These are phyloP conservation scores for Pseudocercospora cruenta DNA, from an alignment of 2,329 filamentous ascomycete species.

Conservation along the genomic window DNA sequence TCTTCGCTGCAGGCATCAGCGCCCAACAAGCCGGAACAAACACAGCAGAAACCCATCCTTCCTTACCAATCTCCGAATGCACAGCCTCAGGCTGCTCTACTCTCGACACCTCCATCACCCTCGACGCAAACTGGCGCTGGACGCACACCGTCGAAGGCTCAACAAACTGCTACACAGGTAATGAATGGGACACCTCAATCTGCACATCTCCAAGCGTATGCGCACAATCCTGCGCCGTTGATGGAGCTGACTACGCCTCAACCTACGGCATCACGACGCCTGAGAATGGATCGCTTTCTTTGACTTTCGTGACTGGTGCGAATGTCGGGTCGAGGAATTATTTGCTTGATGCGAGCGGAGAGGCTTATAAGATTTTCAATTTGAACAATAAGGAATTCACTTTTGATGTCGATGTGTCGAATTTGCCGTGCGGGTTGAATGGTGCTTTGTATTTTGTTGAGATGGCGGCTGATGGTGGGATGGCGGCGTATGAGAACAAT, in stretches of 20 bases:
- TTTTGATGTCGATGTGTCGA: constrained; percentile 72
- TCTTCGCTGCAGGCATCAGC: constrained; percentile 8
- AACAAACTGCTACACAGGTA: constrained; percentile 55
- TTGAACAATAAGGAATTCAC: constrained; percentile 71
- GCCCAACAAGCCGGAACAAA: constrained; percentile 47
- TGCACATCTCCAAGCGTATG: constrained; percentile 50
- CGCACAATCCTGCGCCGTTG: constrained; percentile 60
- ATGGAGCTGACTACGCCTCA: constrained; percentile 60
- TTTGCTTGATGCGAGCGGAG: constrained; percentile 59
- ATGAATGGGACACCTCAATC: constrained; percentile 46
- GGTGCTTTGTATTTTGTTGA: constrained; percentile 69
- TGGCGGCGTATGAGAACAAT: constrained; percentile 51
- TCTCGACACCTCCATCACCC: constrained; percentile 41
- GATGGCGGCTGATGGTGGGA: constrained; percentile 67
- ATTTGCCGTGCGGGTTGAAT: constrained; percentile 70
- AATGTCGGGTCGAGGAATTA: constrained; percentile 59
- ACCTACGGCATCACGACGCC: constrained; percentile 59
- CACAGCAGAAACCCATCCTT: constrained; percentile 47
- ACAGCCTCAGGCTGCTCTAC: constrained; percentile 46
- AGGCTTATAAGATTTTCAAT: constrained; percentile 67
- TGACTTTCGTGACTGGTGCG: constrained; percentile 48
- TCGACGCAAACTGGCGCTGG: constrained; percentile 58
- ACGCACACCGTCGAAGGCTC: constrained; percentile 49
- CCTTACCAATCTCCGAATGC: constrained; percentile 40
- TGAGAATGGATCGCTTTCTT: constrained; percentile 50